Evolutionary conservation across 768 basidiomycete genomes (phyloP).

Genomic region (Psilocybe sp.): DNA sequence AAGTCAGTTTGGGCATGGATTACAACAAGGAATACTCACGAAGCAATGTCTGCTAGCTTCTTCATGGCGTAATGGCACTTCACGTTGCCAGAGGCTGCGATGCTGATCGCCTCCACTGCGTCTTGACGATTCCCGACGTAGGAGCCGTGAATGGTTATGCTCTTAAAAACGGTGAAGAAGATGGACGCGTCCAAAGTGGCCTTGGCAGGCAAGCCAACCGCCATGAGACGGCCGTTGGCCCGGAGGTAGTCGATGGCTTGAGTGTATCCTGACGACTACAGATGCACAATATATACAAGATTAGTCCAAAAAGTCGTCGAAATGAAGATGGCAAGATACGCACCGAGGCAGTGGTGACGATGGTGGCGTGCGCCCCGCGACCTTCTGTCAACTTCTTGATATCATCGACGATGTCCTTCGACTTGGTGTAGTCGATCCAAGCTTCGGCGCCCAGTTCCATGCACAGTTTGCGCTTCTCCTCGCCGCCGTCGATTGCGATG

Average conservation of each 20-base stretch:
- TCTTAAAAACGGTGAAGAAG: constrained; percentile 31
- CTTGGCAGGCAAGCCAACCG: constrained; percentile 71
- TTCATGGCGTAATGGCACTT: constrained; percentile 51
- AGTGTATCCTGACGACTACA: constrained; percentile 35
- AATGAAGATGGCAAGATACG: constrained; percentile 4
- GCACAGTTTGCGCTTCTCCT: constrained; percentile 64
- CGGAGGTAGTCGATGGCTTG: constrained; percentile 78
- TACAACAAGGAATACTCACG: constrained; percentile 33
- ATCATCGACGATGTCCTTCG: constrained; percentile 61
- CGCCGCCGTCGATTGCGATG: constrained; percentile 74
- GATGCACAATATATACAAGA: background rate
- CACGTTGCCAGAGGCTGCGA: constrained; percentile 70
- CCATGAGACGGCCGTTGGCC: constrained; percentile 69
- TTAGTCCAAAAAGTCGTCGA: background rate
- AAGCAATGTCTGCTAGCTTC: constrained; percentile 48
- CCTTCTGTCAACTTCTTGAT: constrained; percentile 65
- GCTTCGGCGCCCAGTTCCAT: constrained; percentile 65
- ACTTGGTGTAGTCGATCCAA: constrained; percentile 76
- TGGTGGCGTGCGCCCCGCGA: constrained; percentile 66
- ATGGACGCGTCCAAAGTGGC: constrained; percentile 38
- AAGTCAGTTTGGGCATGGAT: constrained; percentile 1
- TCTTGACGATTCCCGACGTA: constrained; percentile 79
- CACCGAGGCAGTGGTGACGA: constrained; percentile 58
- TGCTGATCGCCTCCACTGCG: constrained; percentile 73
- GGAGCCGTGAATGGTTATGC: constrained; percentile 53